Percentiles rank a stretch among this genome's conserved stretches.
phyloP scores from a whole-genome alignment of 2,329 filamentous ascomycete genomes.

The Claviceps capensis region DNA sequence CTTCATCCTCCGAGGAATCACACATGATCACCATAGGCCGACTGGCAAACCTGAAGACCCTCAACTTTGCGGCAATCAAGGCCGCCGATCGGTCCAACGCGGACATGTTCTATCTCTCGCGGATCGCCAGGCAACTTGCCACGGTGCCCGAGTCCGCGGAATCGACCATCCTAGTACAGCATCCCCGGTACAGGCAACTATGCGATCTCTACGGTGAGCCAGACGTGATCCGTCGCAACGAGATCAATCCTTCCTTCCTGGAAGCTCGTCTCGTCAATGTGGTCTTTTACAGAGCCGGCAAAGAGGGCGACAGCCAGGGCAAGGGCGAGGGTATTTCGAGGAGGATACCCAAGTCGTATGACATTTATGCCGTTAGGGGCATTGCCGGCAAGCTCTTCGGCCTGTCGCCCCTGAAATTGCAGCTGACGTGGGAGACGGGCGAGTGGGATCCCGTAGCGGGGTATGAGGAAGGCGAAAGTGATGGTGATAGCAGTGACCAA shows the following conservation, averaged over 20 bases:
- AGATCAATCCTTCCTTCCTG: conserved; percentile 64
- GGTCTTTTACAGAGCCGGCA: conserved; percentile 27
- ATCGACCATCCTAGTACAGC: conserved; percentile 41
- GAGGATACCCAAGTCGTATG: conserved; percentile 60
- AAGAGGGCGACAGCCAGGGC: not conserved
- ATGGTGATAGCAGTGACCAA: conserved; percentile 38
- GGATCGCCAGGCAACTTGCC: conserved; percentile 64
- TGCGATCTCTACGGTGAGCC: conserved; percentile 67
- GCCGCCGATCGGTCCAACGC: conserved; percentile 68
- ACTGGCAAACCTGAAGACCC: conserved; percentile 47
- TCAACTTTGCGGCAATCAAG: conserved; percentile 65
- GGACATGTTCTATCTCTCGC: conserved; percentile 83
- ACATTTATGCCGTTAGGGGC: conserved; percentile 71
- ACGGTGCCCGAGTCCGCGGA: conserved; percentile 39
- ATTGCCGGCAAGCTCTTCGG: conserved; percentile 60
- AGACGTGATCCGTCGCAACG: conserved; percentile 39
- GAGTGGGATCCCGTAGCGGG: conserved; percentile 71
- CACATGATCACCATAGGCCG: conserved; percentile 82
- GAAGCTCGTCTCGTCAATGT: conserved; percentile 65
- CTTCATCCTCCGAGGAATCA: conserved; percentile 56
- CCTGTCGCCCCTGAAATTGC: conserved; percentile 47
- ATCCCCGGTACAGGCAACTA: conserved; percentile 61
- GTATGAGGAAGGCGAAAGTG: conserved; percentile 43
- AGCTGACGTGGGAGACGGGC: conserved; percentile 75
- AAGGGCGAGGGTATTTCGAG: conserved; percentile 18